Base-by-base conservation (phyloP, 1,139 yeast genomes). In the Yamadazyma pseudoaaseri region DNA sequence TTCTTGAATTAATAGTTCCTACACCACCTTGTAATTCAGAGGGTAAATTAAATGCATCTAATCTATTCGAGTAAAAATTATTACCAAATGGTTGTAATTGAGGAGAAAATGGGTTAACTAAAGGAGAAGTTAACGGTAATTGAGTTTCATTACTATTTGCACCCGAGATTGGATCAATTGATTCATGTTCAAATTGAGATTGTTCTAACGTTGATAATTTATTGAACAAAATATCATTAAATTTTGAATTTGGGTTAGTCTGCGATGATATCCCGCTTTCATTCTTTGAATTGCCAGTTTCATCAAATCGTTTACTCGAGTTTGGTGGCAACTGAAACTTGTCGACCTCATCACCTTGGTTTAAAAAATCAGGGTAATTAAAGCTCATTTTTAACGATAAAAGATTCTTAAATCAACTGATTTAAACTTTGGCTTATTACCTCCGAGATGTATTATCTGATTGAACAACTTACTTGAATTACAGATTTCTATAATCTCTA, bases 1-100 rank as follows among this genome's bases (percentile, higher is more conserved):
- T 65, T 54, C 86, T 65, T 7, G 81, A 73, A 17, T 76, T 73
- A 27, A 79, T 78, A 38, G 68, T 76, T 11, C 79, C 77, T 3
- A 79, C 63, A 0, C 86, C 86, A 21, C 85, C 84, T 54, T 78
- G 84, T 29, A 79, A 61, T 45, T 79, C 85, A 6, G 62, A 41
- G 0, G 86, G 85, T 37, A 79, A 60, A 39, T 61, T 66, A 54
- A 79, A 78, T 14, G 54, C 34, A 31, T 56, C 58, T 20, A 34
- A 31, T 15, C 38, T 20, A 26, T 39, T 42, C 16, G 60, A 65
- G 51, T 78, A 78, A 25, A 31, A 32, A 7, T 31, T 23, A 25
- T 38, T 38, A 23, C 34, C 36, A 14, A 36, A 39, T 12, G 45
- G 44, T 12, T 20, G 25, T 27, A 40, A 23, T 14, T 31, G 37